Evolutionary conservation across 345 rosid genomes (phyloP).

Genomic region (Moringa oleifera): DNA sequence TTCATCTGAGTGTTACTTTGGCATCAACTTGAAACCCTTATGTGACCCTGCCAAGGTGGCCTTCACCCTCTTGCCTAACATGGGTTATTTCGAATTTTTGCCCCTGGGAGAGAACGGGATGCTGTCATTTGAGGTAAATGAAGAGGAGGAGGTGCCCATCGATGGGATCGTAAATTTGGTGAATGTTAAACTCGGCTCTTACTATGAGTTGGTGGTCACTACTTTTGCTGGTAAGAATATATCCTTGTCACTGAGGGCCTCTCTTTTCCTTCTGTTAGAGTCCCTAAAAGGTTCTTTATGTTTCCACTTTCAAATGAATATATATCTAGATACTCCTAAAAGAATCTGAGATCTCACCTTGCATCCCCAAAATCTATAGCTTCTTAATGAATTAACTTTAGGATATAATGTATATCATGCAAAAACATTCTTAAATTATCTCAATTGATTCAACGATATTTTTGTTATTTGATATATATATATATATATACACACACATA

Average conservation of each 20-base stretch:
- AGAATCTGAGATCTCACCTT: too few relatives aligned
- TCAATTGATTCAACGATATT: too few relatives aligned
- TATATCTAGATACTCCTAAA: too few relatives aligned
- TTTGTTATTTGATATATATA: too few relatives aligned
- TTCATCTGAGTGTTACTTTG: conserved; percentile 67
- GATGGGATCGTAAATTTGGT: conserved; percentile 50
- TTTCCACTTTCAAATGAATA: neutral
- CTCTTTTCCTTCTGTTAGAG: neutral
- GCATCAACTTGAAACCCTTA: conserved; percentile 60
- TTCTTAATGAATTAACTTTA: too few relatives aligned
- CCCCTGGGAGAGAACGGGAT: conserved; percentile 48
- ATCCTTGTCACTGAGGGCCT: neutral
- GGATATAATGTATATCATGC: too few relatives aligned
- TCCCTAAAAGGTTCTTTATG: neutral
- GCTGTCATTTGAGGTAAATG: conserved; percentile 28
- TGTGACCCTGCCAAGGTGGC: conserved; percentile 49
- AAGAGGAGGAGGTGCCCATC: conserved; percentile 37
- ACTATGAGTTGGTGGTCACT: conserved; percentile 60
- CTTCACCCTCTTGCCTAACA: conserved; percentile 59
- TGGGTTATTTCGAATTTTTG: conserved; percentile 61
- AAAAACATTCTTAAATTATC: too few relatives aligned
- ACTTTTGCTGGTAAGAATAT: conserved; percentile 51
- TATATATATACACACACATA: too few relatives aligned
- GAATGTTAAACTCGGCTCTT: conserved; percentile 41
- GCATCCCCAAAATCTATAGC: too few relatives aligned